phyloP scores from a whole-genome alignment of 2,329 filamentous ascomycete species.

The Apiospora sp. region DNA sequence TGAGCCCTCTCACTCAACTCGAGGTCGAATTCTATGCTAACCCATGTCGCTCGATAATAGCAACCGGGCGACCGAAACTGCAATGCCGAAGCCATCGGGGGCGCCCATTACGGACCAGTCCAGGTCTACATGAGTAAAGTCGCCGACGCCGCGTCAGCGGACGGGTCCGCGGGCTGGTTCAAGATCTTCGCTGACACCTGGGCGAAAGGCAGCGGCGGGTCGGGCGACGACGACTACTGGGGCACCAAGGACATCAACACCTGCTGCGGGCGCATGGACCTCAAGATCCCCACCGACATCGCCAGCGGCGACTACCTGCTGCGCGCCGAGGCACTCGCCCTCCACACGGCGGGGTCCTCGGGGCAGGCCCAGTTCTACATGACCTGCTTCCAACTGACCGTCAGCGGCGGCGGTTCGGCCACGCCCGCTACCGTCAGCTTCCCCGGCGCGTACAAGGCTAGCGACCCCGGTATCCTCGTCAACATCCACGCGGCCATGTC shows the following conservation, averaged over 20 bases:
- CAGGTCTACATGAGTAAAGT: constrained; percentile 61
- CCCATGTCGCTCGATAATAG: constrained; percentile 32
- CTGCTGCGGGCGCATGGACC: constrained; percentile 52
- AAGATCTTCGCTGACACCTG: constrained; percentile 61
- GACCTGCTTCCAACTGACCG: constrained; percentile 44
- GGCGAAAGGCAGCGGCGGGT: constrained; percentile 42
- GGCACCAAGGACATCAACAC: constrained; percentile 50
- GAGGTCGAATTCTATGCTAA: constrained; percentile 45
- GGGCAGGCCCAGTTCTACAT: constrained; percentile 45
- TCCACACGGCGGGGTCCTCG: constrained; percentile 48
- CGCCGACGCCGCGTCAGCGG: constrained; percentile 53
- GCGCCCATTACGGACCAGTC: constrained; percentile 62
- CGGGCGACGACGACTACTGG: constrained; percentile 55
- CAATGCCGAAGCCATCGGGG: constrained; percentile 58
- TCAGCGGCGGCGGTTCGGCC: constrained; percentile 41
- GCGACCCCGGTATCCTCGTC: constrained; percentile 55
- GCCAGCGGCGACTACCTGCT: constrained; percentile 52
- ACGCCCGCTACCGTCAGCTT: constrained; percentile 43
- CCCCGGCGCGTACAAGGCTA: constrained; percentile 53
- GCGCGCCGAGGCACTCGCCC: constrained; percentile 53
- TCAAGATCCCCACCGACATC: constrained; percentile 50
- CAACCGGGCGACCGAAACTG: constrained; percentile 57
- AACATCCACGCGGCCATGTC: constrained; percentile 54
- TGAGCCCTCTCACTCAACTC: background rate
- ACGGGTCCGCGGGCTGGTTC: constrained; percentile 55